Evolutionary conservation across 495 filamentous ascomycete species (phyloP), one percentile per base, ranked within the genome.

Genomic region (Halenospora varia): DNA sequence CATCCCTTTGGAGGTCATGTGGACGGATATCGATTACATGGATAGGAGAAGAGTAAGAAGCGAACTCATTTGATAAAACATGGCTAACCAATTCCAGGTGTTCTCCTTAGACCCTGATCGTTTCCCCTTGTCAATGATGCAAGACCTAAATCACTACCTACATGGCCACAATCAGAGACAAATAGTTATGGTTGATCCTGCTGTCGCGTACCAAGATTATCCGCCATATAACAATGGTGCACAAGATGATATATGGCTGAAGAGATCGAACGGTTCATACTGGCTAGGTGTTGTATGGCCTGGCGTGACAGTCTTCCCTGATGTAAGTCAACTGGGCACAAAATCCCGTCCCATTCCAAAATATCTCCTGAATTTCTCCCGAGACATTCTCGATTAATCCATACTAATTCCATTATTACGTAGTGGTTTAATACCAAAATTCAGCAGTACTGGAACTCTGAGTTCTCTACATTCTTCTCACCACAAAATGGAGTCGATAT

Each of bases 1-100:
- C 8, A 95, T 95, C 59, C 90, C 90, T 0, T 73, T 96, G 8
- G 90, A 96, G 69, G 91, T 88, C 0, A 89, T 92, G 84, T 95
- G 90, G 90, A 93, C 87, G 2, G 89, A 93, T 64, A 93, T 93
- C 49, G 83, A 91, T 64, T 90, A 92, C 68, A 90, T 91, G 86
- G 76, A 85, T 63, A 59, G 63, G 10, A 72, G 87, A 66, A 75
- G 73, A 58, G 74, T 74, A 54, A 61, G 63, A 59, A 23, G 25
- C 48, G 52, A 11, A 10, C 10, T 22, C 15, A 20, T 46, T 51
- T 19, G 2, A 19, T 3, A 25, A 3, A 17, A 41, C 10, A 25
- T 15, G 11, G 20, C 10, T 22, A 13, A 40, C 0, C 57, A 60
- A 6, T n/a, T n/a, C n/a, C 62, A 73, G 66, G 80, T 91, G 47